Evolutionary conservation across 352 stramenopile genomes (phyloP), one percentile per base, ranked within the genome.

Genomic region (Phytophthora boehmeriae): DNA sequence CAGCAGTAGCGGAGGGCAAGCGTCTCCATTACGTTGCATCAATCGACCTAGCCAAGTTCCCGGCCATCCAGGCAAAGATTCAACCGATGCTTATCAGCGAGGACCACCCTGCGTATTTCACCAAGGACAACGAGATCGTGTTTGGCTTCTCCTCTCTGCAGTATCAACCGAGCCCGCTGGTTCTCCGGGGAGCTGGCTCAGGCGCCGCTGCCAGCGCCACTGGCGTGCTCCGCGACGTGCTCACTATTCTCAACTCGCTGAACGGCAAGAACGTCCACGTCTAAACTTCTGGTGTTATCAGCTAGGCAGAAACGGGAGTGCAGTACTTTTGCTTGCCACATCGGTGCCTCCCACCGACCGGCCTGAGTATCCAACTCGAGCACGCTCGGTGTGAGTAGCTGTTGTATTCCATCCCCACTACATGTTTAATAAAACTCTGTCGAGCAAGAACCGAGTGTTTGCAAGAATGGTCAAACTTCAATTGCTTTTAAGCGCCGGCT

Each of bases 211-310:
- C 80, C 45, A 88, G 77, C 34, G 85, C 83, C 41, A 92, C 81
- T 27, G 85, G 85, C 10, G 83, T 91, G 27, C 70, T 94, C 13
- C 79, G 85, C 32, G 85, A 94, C 39, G 73, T 92, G 16, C 70
- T 92, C 53, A 91, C 79, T 11, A 92, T 93, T 54, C 60, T 89
- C 45, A 81, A 83, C 63, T 80, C 73, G 41, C 67, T 94, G 8
- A 77, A 89, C 30, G 80, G 83, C 50, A 86, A 80, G 47, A 75
- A 78, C 34, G 38, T 76, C 22, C 63, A 68, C 57, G 59, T 67
- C 20, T 74, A 65, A 70, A 64, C 28, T 25, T 16, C 19, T 39
- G 34, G 5, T 17, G 9, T 25, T 13, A 27, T 4, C 5, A 23
- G 5, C 16, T 35, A 51, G 25, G 38, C 25, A 1, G 14, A n/a